These are phyloP conservation scores for Plasmodium adleri DNA, from an alignment of 169 alveolate species.

Conservation along the genomic window DNA sequence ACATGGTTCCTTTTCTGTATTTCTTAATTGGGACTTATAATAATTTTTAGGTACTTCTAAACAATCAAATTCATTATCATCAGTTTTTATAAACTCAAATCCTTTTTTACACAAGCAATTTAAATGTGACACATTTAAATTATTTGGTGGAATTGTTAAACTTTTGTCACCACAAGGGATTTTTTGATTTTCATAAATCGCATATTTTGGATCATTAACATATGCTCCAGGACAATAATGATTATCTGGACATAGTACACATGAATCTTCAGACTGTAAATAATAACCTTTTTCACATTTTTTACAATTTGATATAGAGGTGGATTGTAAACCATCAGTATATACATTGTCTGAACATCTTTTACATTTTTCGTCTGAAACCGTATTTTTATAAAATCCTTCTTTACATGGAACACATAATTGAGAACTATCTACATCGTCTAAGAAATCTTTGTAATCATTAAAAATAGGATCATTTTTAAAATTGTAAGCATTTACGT, in stretches of 20 bases:
- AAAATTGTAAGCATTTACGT: conserved; percentile 37
- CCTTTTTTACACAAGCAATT: conserved; percentile 82
- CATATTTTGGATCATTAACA: conserved; percentile 22
- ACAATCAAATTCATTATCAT: conserved; percentile 72
- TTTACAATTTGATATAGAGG: conserved; percentile 70
- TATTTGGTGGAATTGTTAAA: conserved; percentile 78
- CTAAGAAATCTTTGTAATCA: conserved; percentile 49
- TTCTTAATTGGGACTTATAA: conserved; percentile 76
- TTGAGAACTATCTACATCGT: conserved; percentile 55
- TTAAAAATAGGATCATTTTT: conserved; percentile 49
- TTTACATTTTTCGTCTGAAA: conserved; percentile 49
- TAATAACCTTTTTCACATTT: conserved; percentile 80
- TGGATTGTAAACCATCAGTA: conserved; percentile 46
- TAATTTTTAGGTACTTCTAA: conserved; percentile 63
- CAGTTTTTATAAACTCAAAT: conserved; percentile 70
- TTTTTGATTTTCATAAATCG: conserved; percentile 73
- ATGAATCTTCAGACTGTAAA: conserved; percentile 59
- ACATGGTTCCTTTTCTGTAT: conserved; percentile 74
- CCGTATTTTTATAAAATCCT: conserved; percentile 43
- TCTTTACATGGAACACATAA: conserved; percentile 61
- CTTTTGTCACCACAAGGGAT: conserved; percentile 74
- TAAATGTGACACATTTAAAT: conserved; percentile 72
- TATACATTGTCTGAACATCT: conserved; percentile 72
- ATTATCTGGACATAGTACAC: conserved; percentile 79
- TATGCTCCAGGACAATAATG: conserved; percentile 83